Evolutionary conservation across 2,329 filamentous ascomycete species (phyloP).

Genomic region (Fusarium citri): DNA sequence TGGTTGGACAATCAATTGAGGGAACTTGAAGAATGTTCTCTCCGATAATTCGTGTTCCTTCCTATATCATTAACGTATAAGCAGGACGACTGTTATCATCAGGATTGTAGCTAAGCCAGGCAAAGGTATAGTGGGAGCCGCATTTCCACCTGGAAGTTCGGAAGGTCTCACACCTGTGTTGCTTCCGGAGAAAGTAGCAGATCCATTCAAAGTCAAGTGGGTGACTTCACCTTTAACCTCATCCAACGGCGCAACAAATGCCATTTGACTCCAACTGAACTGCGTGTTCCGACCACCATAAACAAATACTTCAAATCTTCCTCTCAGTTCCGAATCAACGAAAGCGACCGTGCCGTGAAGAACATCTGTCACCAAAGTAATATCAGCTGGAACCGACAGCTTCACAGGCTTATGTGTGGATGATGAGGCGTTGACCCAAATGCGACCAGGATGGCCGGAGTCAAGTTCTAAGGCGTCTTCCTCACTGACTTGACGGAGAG

Average conservation of each 20-base stretch:
- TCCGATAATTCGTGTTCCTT: neutral
- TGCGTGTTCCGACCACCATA: constrained; percentile 21
- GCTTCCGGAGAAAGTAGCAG: neutral
- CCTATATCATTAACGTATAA: neutral
- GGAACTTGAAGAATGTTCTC: neutral
- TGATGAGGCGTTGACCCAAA: constrained; percentile 16
- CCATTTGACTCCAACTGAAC: constrained; percentile 32
- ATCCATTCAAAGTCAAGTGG: neutral
- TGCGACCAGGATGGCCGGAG: constrained; percentile 14
- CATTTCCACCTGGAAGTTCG: neutral
- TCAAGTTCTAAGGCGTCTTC: constrained; percentile 9
- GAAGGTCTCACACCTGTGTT: neutral
- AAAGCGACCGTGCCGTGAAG: constrained; percentile 8
- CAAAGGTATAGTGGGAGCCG: neutral
- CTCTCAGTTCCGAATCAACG: neutral
- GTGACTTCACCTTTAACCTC: neutral
- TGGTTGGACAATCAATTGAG: too few species aligned
- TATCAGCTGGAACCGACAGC: neutral
- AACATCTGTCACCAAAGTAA: neutral
- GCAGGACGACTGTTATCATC: neutral
- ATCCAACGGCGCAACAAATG: constrained; percentile 17
- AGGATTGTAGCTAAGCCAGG: rapidly evolving
- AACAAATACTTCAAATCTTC: constrained; percentile 24
- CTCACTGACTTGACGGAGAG: constrained; percentile 9
- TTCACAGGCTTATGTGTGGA: constrained; percentile 17